Percentiles rank a stretch among this genome's conserved stretches.
These are phyloP conservation scores for Batrachochytrium dendrobatidis DNA, from an alignment of 371 early-diverging fungal genomes.

Conservation along the genomic window DNA sequence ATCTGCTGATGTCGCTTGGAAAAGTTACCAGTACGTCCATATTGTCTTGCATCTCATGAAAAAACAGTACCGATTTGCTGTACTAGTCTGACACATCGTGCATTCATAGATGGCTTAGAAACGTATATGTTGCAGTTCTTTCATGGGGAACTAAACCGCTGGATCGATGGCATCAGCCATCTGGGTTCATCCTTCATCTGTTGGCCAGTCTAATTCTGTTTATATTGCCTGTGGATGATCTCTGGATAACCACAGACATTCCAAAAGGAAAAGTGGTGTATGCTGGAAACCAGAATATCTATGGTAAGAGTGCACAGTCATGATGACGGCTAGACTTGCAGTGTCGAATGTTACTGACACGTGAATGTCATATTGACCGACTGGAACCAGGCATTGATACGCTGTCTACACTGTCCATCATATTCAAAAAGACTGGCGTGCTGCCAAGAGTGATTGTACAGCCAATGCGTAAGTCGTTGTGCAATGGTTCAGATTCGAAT, in stretches of 20 bases:
- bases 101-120: not conserved
- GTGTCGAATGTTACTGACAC: no score
- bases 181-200: slow-evolving; percentile 9
- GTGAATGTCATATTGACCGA: no score
- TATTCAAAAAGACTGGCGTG: slow-evolving; percentile 16
- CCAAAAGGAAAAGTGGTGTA: slow-evolving; percentile 1
- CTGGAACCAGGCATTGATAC: slow-evolving; percentile 15
- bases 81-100: not conserved
- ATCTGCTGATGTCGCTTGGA: not conserved
- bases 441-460: slow-evolving; percentile 13
- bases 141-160: slow-evolving; percentile 5
- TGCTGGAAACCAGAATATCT: slow-evolving; percentile 14
- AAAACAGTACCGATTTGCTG: not conserved
- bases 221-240: slow-evolving; percentile 10
- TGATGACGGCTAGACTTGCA: no score
- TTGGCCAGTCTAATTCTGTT: slow-evolving; percentile 10
- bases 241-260: slow-evolving; percentile 3
- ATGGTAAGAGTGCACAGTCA: slow-evolving; percentile 4
- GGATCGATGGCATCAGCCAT: slow-evolving; percentile 13
- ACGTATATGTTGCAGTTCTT: not conserved
- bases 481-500: not conserved
- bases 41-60: no score
- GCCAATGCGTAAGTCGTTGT: slow-evolving; percentile 13
- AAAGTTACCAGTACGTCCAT: not conserved
- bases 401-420: slow-evolving; percentile 11